A percentile compares a stretch with the other conserved stretches of the same genome.
Evolutionary conservation across 768 basidiomycete genomes (phyloP).

Genomic region (Peribolospora baueri): DNA sequence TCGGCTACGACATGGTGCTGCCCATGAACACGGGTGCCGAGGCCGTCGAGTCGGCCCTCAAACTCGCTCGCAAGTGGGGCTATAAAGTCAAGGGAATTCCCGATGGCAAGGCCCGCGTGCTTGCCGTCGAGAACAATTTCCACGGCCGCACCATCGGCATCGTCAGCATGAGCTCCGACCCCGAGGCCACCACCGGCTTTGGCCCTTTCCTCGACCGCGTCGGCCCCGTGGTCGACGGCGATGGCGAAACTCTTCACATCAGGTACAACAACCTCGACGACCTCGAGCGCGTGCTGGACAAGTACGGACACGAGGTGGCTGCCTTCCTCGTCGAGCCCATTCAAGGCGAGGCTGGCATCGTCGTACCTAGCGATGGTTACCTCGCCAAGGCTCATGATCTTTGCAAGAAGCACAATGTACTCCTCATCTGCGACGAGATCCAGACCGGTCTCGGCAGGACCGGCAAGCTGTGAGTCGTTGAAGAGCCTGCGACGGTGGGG

Average conservation of each 20-base stretch:
- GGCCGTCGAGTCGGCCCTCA: constrained; percentile 90
- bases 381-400: constrained; percentile 47
- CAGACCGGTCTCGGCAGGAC: constrained; percentile 89
- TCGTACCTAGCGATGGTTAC: constrained; percentile 76
- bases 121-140: constrained; percentile 76
- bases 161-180: constrained; percentile 74
- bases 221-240: constrained; percentile 44
- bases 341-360: constrained; percentile 94
- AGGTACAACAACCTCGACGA: constrained; percentile 65
- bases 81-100: constrained; percentile 64
- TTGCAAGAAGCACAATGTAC: constrained; percentile 75
- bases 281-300: constrained; percentile 51
- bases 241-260: constrained; percentile 31
- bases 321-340: constrained; percentile 94
- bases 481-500: neutral
- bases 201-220: constrained; percentile 73
- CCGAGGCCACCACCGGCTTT: constrained; percentile 61
- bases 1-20: constrained; percentile 37
- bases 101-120: constrained; percentile 58
- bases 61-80: constrained; percentile 91
- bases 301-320: constrained; percentile 58
- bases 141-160: constrained; percentile 51
- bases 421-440: constrained; percentile 96
- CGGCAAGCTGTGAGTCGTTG: constrained; percentile 43
- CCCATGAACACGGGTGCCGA: constrained; percentile 99